Evolutionary conservation across 176 grass and related monocot species (phyloP).

Genomic region (Raddia guianensis): DNA sequence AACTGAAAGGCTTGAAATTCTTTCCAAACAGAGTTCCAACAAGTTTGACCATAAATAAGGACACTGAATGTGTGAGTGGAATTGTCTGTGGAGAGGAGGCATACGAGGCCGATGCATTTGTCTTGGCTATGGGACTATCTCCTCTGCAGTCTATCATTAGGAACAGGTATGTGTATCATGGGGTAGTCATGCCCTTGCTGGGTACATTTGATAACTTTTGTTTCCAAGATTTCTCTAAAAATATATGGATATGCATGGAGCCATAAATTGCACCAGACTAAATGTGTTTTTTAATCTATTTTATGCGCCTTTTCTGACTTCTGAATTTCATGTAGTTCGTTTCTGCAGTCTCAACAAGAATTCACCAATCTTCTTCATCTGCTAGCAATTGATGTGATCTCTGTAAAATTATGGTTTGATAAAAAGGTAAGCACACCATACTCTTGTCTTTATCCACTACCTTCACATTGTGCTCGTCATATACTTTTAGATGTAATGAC

Average conservation of each 20-base stretch:
- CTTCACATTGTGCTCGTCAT: not conserved
- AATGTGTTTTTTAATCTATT: conserved; percentile 4
- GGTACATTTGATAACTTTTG: not conserved
- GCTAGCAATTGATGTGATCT: conserved; percentile 58
- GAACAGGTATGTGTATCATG: conserved; percentile 54
- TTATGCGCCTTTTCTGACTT: conserved; percentile 30
- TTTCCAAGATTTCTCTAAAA: conserved; percentile 1
- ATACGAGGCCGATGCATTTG: conserved; percentile 79
- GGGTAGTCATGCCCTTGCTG: not conserved
- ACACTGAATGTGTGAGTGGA: conserved; percentile 59
- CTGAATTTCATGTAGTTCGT: conserved; percentile 54
- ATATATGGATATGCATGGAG: not conserved
- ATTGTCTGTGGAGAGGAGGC: conserved; percentile 64
- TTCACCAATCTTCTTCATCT: conserved; percentile 73
- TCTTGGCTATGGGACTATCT: conserved; percentile 71
- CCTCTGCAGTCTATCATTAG: conserved; percentile 65
- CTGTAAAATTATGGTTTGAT: conserved; percentile 85
- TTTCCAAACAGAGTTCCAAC: too few species aligned
- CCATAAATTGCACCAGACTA: conserved; percentile 13
- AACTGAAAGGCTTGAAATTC: too few species aligned
- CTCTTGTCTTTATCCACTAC: not conserved
- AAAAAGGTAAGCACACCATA: conserved; percentile 58
- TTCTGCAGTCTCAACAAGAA: conserved; percentile 62
- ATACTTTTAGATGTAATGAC: conserved; percentile 33
- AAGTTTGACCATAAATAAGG: too few species aligned